Evolutionary conservation across 2,329 filamentous ascomycete genomes (phyloP), one percentile per base, ranked within the genome.

Genomic region (Xylaria sp.): DNA sequence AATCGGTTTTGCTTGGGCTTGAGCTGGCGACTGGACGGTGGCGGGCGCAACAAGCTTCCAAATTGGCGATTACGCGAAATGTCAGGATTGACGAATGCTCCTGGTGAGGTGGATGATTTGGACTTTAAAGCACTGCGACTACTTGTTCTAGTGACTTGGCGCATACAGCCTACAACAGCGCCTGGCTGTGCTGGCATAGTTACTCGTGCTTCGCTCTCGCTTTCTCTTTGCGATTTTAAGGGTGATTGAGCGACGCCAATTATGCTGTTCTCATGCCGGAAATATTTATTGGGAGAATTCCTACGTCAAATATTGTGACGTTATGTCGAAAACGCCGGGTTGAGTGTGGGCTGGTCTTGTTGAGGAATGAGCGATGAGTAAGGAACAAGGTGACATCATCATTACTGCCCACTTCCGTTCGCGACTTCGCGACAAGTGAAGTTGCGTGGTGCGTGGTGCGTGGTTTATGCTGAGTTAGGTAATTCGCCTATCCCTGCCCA

Each of bases 161-260:
- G 53, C 48, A 71, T 69, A 64, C 72, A 65, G 63, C 70, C 71
- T 25, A 63, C 71, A 54, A 67, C 72, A 69, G 70, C 72, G 69
- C 73, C 71, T 53, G 72, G 71, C 74, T 71, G 72, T 57, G 72
- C 53, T 40, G 71, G 68, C 76, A 77, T 77, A 63, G 42, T 75
- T 65, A 53, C 48, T 57, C 47, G 16, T 48, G 29, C 32, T 53
- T 60, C 40, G 40, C 57, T 25, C 25, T 18, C 40, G 40, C 40
- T 44, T 44, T n/a, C 16, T 48, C 32, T 57, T 23, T 51, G 44
- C 23, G 8, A 25, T 54, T 40, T 54, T 37, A 60, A 53, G 54
- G 61, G 51, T 29, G 60, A 58, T 23, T 25, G 68, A 62, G 63
- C 47, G 57, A 63, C 48, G 29, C 13, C 6, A 18, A 58, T 50